Evolutionary conservation across 148 eudicot genomes (phyloP), one percentile per base, ranked within the genome.

Genomic region (Tetragonia tetragonoides): DNA sequence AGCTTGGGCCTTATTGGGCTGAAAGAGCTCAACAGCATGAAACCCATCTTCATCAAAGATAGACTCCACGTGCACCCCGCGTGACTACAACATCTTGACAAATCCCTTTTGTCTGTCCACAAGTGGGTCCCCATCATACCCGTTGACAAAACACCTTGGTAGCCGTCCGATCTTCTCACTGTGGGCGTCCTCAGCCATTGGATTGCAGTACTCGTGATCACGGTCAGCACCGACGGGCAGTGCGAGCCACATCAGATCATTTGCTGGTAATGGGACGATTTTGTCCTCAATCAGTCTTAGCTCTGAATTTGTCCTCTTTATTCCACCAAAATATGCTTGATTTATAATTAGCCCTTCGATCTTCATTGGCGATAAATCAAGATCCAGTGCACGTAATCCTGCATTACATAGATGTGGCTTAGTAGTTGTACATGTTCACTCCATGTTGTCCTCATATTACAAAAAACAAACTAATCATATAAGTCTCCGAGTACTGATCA

Each of bases 331-430:
- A 67, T 79, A 94, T 1, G 95, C 86, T 81, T 94, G 97, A 77
- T 92, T 92, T 67, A 94, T 77, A 77, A 94, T 89, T 83, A 90
- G 84, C 86, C 98, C 98, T 66, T 53, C 78, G 74, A 94, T 92
- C 79, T 87, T 89, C 77, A 92, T 80, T 1, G 97, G 97, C 1
- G 81, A 69, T 8, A 90, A 70, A 74, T 92, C 87, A 3, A 81
- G 79, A 77, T 90, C 94, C 18, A 88, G 66, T 17, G 85, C 82
- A 17, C 91, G 89, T 70, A 88, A 76, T 60, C 84, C 97, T 74
- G 83, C 74, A 65, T 3, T 3, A 63, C 18, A 5, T 42, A 54
- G 54, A 46, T 10, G 51, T 46, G 51, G 11, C 7, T 6, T 10
- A 46, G 51, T 46, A 10, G 15, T 53, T 14, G 3, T 53, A 8